Evolutionary conservation across 805 yeast genomes (phyloP).

Genomic region (Candida orba): DNA sequence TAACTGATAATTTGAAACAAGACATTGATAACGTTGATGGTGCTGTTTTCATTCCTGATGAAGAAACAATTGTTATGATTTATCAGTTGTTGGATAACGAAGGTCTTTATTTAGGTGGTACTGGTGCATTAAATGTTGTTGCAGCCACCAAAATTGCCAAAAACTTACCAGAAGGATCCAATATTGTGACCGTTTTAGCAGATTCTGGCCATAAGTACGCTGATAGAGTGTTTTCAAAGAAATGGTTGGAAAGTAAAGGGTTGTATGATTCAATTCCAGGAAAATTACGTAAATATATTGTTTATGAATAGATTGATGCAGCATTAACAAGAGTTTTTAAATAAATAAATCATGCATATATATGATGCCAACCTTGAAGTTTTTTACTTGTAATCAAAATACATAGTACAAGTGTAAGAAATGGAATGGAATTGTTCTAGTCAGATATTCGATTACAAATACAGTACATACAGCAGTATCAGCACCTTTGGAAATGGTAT

Average conservation of each 20-base stretch:
- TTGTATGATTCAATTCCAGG: conserved; percentile 63
- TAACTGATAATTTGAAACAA: conserved; percentile 71
- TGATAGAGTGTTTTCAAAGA: conserved; percentile 67
- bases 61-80: conserved; percentile 74
- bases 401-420: no score
- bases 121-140: conserved; percentile 83
- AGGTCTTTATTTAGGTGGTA: conserved; percentile 86
- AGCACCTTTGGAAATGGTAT: no score
- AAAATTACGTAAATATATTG: conserved; percentile 61
- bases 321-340: no score
- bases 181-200: conserved; percentile 82
- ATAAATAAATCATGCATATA: no score
- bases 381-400: no score
- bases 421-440: no score
- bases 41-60: conserved; percentile 74
- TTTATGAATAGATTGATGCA: conserved; percentile 20
- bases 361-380: no score
- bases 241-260: conserved; percentile 68
- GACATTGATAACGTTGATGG: conserved; percentile 74
- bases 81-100: conserved; percentile 81
- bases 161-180: conserved; percentile 66
- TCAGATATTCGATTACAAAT: no score
- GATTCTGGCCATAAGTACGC: conserved; percentile 90
- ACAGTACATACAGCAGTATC: no score
- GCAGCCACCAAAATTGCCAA: conserved; percentile 80